These are phyloP conservation scores for Ceratocystis albifundus DNA, from an alignment of 2,329 filamentous ascomycete species.

Conservation along the genomic window DNA sequence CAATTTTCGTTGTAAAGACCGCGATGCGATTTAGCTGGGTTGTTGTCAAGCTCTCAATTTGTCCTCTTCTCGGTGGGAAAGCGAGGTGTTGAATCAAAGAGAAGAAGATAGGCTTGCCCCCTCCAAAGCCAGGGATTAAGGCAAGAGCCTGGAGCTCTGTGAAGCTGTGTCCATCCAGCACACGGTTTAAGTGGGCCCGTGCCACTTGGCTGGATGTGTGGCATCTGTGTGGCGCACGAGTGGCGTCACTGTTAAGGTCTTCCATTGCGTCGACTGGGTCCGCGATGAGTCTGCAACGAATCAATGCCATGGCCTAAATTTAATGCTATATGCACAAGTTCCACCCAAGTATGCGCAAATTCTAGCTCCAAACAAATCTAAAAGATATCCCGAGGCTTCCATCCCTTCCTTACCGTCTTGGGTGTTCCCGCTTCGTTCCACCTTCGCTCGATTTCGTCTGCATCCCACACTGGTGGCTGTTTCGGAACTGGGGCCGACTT, in stretches of 20 bases:
- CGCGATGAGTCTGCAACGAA: background rate
- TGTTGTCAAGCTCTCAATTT: conserved; percentile 3
- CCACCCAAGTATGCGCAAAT: background rate
- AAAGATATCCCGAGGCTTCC: background rate
- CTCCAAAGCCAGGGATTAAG: too few species aligned
- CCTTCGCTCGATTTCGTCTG: background rate
- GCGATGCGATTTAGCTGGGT: background rate
- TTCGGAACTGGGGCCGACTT: background rate
- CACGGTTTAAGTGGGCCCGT: conserved; percentile 4
- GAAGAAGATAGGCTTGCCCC: background rate
- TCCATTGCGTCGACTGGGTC: background rate
- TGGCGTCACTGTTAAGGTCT: background rate
- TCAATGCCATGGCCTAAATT: background rate
- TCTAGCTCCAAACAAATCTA: background rate
- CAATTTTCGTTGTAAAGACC: background rate
- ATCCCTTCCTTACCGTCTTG: background rate
- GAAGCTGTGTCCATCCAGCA: conserved; percentile 3
- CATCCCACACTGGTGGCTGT: background rate
- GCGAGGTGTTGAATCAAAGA: too few species aligned
- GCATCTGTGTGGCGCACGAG: background rate
- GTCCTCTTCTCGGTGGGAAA: background rate
- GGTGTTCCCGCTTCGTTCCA: conserved; percentile 1
- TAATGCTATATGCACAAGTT: conserved; percentile 3
- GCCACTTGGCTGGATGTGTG: background rate
- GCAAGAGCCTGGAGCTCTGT: background rate